Evolutionary conservation across 208 protist species (phyloP), one percentile per base, ranked within the genome.

Genomic region (Trypanosoma lewisi): DNA sequence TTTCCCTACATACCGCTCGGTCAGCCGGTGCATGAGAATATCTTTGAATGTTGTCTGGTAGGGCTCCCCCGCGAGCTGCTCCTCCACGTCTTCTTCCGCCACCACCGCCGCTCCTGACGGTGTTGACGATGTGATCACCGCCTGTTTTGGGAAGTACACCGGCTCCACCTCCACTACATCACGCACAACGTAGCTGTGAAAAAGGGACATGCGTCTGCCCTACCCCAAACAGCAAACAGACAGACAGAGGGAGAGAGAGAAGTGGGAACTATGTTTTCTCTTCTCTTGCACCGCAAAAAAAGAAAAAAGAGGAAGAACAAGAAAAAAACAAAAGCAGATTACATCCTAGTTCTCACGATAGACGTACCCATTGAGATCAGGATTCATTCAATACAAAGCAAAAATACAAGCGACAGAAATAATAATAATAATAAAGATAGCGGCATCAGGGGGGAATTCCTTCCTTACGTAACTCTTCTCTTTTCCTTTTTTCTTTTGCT

Each of bases 151-250:
- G 50, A 89, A 87, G 67, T 94, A 94, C 39, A 91, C 87, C 0
- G 87, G 84, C 62, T 94, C 83, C 37, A 94, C 77, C 49, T 89
- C 87, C 1, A 94, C 75, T 14, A 79, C 71, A 61, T 94, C 87
- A 45, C 80, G 78, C n/a, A 87, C 63, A 16, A 85, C 48, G 63
- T 88, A 89, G 21, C 77, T 72, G 41, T 73, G 78, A 53, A 91
- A 91, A 67, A 94, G 36, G n/a, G 55, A 39, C 66, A 65, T 72
- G 1, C 28, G 17, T 16, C 11, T 16, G 5, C 42, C 9, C 7
- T 14, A 14, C 14, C 7, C 14, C 14, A 41, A 7, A 14, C 36
- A 14, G 36, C 36, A 41, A n/a, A n/a, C n/a, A n/a, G n/a, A n/a
- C n/a, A n/a, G n/a, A n/a, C n/a, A n/a, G n/a, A n/a, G n/a, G n/a